These are phyloP conservation scores for Ophiostoma perfectum DNA, from an alignment of 2,329 filamentous ascomycete genomes.

Conservation along the genomic window DNA sequence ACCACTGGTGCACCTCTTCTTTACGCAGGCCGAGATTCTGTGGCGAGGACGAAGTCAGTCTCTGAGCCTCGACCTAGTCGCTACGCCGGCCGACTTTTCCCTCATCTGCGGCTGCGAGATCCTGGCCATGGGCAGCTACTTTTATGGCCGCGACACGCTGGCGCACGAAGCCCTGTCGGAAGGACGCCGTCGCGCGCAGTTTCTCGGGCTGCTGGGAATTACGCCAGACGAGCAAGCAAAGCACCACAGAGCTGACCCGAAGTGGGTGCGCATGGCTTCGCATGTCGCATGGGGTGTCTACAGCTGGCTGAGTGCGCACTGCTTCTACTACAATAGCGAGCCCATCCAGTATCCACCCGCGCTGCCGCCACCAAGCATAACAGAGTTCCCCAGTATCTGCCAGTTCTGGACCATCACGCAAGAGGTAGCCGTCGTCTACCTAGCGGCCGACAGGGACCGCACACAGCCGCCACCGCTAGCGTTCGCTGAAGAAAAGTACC, in stretches of 20 bases:
- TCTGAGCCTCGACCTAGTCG: not conserved
- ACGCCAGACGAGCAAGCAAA: not conserved
- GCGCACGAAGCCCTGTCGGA: constrained; percentile 14
- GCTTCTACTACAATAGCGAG: constrained; percentile 20
- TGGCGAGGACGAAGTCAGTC: not conserved
- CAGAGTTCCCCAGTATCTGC: not conserved
- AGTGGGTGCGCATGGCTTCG: constrained; percentile 20
- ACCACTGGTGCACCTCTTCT: not conserved
- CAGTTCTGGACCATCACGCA: not conserved
- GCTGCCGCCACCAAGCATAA: not conserved
- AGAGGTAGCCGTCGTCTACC: constrained; percentile 1
- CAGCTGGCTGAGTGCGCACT: constrained; percentile 20
- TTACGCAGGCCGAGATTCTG: not conserved
- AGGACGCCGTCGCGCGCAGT: constrained; percentile 21
- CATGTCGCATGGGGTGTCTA: constrained; percentile 23
- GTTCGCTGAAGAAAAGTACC: constrained; percentile 27
- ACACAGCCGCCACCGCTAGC: constrained; percentile 20
- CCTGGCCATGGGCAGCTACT: constrained; percentile 19
- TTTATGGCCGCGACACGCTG: constrained; percentile 19
- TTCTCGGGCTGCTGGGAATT: not conserved
- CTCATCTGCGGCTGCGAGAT: constrained; percentile 17
- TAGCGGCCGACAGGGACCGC: not conserved
- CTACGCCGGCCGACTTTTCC: not conserved
- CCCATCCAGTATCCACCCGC: constrained; percentile 10
- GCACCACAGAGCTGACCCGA: not conserved